Evolutionary conservation across 2,329 filamentous ascomycete species (phyloP).

Genomic region (Aspergillus thermomutatus): DNA sequence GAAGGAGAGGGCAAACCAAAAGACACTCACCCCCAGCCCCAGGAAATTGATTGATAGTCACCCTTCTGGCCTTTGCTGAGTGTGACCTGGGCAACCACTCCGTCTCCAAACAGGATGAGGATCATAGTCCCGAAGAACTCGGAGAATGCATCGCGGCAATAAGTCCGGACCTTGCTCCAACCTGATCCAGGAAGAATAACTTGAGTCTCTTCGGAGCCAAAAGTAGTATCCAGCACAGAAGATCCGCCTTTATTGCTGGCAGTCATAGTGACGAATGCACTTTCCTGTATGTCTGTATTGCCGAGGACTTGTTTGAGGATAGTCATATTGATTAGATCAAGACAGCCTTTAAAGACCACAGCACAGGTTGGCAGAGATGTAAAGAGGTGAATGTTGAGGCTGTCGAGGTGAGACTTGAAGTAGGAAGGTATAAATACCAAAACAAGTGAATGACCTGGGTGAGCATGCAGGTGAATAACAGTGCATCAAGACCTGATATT

Average conservation of each 20-base stretch:
- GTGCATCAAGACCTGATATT: not conserved
- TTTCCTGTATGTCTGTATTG: conserved; percentile 10
- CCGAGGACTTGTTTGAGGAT: conserved; percentile 2
- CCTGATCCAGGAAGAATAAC: conserved; percentile 22
- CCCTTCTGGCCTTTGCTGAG: conserved; percentile 50
- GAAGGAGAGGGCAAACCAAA: conserved; percentile 5
- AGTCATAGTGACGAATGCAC: conserved; percentile 17
- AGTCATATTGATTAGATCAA: not conserved
- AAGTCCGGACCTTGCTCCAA: conserved; percentile 55
- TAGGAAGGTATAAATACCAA: not conserved
- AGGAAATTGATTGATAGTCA: conserved; percentile 52
- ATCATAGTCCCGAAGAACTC: conserved; percentile 69
- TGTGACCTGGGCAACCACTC: conserved; percentile 67
- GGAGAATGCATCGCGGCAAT: conserved; percentile 58
- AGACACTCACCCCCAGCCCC: conserved; percentile 46
- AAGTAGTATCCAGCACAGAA: conserved; percentile 13
- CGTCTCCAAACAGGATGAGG: conserved; percentile 66
- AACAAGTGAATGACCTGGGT: not conserved
- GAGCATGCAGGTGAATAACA: not conserved
- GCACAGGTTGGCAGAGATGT: not conserved
- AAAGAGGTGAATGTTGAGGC: not conserved
- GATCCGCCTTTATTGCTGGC: conserved; percentile 15
- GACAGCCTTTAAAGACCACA: not conserved
- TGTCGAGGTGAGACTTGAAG: not conserved
- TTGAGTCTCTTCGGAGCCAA: conserved; percentile 4